A percentile compares a stretch with the other conserved stretches of the same genome.
These are phyloP conservation scores for Geotrichum fermentans DNA, from an alignment of 1,139 yeast species.

Conservation along the genomic window DNA sequence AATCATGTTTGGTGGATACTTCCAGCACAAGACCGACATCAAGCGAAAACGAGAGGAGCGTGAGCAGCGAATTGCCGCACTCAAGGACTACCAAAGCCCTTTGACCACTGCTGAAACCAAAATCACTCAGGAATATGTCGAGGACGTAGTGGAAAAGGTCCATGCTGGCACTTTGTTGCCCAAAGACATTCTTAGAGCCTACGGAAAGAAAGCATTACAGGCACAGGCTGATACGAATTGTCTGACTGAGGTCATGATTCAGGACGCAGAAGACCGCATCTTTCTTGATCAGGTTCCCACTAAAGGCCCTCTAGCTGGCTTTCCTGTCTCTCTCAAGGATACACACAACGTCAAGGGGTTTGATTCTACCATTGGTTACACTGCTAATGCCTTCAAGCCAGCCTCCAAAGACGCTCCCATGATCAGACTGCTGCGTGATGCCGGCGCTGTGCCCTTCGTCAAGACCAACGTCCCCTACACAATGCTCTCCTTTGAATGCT, in stretches of 20 bases:
- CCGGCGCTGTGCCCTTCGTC: slow-evolving; percentile 47
- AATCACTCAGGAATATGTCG: slow-evolving; percentile 32
- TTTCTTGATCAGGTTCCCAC: slow-evolving; percentile 17
- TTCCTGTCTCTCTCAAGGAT: slow-evolving; percentile 60
- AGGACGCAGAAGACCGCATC: slow-evolving; percentile 35
- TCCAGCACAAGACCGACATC: slow-evolving; percentile 23
- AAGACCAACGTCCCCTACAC: slow-evolving; percentile 50
- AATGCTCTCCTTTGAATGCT: slow-evolving; percentile 44
- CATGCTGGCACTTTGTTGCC: slow-evolving; percentile 35
- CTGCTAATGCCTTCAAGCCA: slow-evolving; percentile 40
- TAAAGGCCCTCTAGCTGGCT: slow-evolving; percentile 60
- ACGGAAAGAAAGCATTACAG: slow-evolving; percentile 38
- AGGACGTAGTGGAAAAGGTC: slow-evolving; percentile 33
- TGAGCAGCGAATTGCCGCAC: slow-evolving; percentile 34
- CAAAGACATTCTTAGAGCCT: slow-evolving; percentile 36
- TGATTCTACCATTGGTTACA: slow-evolving; percentile 50
- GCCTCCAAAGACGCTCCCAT: slow-evolving; percentile 36
- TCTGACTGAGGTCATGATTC: slow-evolving; percentile 39
- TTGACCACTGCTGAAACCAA: slow-evolving; percentile 33
- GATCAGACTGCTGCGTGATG: slow-evolving; percentile 39
- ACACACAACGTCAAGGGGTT: slow-evolving; percentile 48
- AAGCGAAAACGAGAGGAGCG: slow-evolving; percentile 37
- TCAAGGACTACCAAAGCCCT: slow-evolving; percentile 34
- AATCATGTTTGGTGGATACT: slow-evolving; percentile 20
- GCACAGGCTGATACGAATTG: slow-evolving; percentile 38